These are phyloP conservation scores for Yamadazyma triangularis DNA, from an alignment of 1,139 yeast species.

Conservation along the genomic window DNA sequence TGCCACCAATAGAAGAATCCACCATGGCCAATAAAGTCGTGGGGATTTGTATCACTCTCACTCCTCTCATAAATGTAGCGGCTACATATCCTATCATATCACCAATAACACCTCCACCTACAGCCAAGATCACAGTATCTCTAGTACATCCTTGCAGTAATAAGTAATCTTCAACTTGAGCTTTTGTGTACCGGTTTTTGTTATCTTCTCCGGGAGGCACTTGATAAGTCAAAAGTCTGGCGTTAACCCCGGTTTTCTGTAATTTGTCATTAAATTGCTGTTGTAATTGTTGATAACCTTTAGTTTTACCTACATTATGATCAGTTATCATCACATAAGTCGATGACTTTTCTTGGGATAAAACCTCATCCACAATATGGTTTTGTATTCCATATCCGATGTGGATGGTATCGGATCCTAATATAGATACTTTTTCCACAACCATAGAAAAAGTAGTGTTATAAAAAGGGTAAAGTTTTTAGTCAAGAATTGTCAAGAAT, in stretches of 20 bases:
- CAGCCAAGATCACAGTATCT: slow-evolving; percentile 90
- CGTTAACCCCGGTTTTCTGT: slow-evolving; percentile 28
- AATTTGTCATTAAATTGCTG: slow-evolving; percentile 29
- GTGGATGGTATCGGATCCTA: slow-evolving; percentile 83
- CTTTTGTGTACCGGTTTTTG: slow-evolving; percentile 86
- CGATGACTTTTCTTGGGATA: slow-evolving; percentile 65
- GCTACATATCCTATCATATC: slow-evolving; percentile 99
- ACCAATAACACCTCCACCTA: slow-evolving; percentile 99
- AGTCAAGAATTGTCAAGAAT: too few species aligned
- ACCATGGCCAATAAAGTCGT: slow-evolving; percentile 95
- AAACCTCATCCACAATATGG: slow-evolving; percentile 70
- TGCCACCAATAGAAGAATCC: slow-evolving; percentile 97
- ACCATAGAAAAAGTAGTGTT: too few species aligned
- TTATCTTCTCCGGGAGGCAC: slow-evolving; percentile 94
- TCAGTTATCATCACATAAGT: slow-evolving; percentile 93
- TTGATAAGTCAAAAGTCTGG: slow-evolving; percentile 67
- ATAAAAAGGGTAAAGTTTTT: too few species aligned
- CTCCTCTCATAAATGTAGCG: slow-evolving; percentile 98
- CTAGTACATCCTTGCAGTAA: slow-evolving; percentile 88
- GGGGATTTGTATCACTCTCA: slow-evolving; percentile 89
- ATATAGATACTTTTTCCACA: slow-evolving; percentile 61
- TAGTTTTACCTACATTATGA: slow-evolving; percentile 67
- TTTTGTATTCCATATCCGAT: slow-evolving; percentile 81
- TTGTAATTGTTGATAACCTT: slow-evolving; percentile 47
- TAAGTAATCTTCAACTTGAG: slow-evolving; percentile 87